phyloP scores from a whole-genome alignment of 169 alveolate genomes.

The Plasmodium vinckei region DNA sequence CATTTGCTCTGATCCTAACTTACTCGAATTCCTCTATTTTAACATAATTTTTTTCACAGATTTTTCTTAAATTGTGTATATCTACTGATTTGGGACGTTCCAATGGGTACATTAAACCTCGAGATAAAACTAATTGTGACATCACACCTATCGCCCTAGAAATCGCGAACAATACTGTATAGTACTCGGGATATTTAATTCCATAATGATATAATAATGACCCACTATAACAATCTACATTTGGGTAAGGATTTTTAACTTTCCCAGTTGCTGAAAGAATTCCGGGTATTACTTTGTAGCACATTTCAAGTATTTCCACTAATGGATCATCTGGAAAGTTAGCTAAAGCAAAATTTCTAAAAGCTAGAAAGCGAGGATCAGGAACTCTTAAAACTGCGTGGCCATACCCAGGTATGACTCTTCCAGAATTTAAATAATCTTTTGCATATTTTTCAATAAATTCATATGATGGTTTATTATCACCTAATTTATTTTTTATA shows the following conservation, averaged over 20 bases:
- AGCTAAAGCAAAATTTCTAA: constrained; percentile 90
- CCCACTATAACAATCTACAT: constrained; percentile 97
- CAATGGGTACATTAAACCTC: constrained; percentile 89
- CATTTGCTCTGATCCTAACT: neutral
- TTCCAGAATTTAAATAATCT: constrained; percentile 87
- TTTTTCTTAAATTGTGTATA: constrained; percentile 48
- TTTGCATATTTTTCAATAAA: constrained; percentile 83
- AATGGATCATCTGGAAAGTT: constrained; percentile 91
- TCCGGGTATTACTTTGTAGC: constrained; percentile 90
- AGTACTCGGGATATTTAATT: constrained; percentile 90
- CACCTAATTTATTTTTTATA: constrained; percentile 87
- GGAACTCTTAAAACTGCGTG: constrained; percentile 97
- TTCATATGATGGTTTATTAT: constrained; percentile 81
- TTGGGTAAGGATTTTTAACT: constrained; percentile 97
- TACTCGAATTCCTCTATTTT: constrained; percentile 75
- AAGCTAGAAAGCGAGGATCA: constrained; percentile 94
- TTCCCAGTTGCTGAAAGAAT: constrained; percentile 90
- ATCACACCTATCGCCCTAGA: constrained; percentile 95
- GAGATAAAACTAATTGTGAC: constrained; percentile 86
- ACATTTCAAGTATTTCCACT: constrained; percentile 78
- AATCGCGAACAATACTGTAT: constrained; percentile 96
- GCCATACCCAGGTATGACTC: constrained; percentile 97
- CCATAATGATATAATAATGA: constrained; percentile 93
- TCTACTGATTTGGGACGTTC: constrained; percentile 90
- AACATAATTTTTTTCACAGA: constrained; percentile 64